Evolutionary conservation across 345 rosid genomes (phyloP), one percentile per base, ranked within the genome.

Genomic region (Heritiera fomes): DNA sequence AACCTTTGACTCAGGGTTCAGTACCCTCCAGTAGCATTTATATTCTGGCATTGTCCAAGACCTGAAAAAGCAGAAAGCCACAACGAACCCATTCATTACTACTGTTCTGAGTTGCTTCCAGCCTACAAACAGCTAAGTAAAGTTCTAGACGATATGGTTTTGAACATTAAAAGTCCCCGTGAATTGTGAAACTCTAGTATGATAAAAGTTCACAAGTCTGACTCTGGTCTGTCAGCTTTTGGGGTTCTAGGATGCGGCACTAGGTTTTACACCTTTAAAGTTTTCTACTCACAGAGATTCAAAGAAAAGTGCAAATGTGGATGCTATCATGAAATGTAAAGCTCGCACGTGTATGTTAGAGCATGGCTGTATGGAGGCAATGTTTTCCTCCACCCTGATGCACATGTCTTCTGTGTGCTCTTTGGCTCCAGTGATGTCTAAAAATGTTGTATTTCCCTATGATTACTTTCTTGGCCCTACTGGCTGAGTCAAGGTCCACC

Each of bases 11-110:
- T 95, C 93, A 0, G 94, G 99, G 55, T 86, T 82, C 76, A 95
- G 76, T 47, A 30, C 87, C 79, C 87, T 92, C 99, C 99, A 93
- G 84, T 90, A 87, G 82, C 98, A 95, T 80, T 81, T 91, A 86
- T 93, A 85, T 75, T 91, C 90, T 14, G 92, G 83, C 89, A 69
- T 88, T 18, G 74, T 83, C 99, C 98, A 92, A 45, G 82, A 82
- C 90, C 96, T 93, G 84, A 12, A 56, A 56, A 58, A 71, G 46
- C 38, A 67, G 18, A 75, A 53, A 61, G 56, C 15, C 77, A 59
- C 8, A 20, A 38, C 14, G 14, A 40, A 58, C 20, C 8, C 40
- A 59, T 20, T 18, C 9, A 15, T 32, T 15, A 50, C 41, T 28
- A 49, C 14, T 47, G 12, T 28, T 71, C 14, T 47, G 12, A 13